These are phyloP conservation scores for Cadophora gregata DNA, from an alignment of 2,329 filamentous ascomycete genomes.

Conservation along the genomic window DNA sequence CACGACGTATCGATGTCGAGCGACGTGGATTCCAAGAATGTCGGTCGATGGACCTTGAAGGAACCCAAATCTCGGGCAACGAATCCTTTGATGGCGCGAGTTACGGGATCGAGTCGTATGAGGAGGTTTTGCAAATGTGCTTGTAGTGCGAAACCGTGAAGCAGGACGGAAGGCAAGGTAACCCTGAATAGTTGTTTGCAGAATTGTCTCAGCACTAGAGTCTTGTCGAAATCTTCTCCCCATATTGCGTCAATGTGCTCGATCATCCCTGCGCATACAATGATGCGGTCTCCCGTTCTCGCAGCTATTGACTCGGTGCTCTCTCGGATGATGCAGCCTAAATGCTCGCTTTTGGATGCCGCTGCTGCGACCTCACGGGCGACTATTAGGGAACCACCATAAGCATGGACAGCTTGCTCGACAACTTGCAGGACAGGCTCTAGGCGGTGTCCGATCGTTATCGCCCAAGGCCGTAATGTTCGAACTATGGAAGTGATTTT, in stretches of 20 bases:
- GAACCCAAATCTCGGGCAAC: conserved; percentile 9
- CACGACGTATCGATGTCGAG: neutral
- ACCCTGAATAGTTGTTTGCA: neutral
- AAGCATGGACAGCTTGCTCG: neutral
- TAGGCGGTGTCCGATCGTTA: neutral
- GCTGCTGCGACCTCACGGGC: neutral
- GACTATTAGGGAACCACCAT: neutral
- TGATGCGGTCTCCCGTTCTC: neutral
- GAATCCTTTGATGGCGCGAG: conserved; percentile 6
- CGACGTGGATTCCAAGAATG: neutral
- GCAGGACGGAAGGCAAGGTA: neutral
- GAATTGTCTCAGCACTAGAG: neutral
- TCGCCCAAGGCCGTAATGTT: conserved; percentile 3
- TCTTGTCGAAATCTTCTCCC: neutral
- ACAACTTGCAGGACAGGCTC: neutral
- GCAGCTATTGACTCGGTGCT: conserved; percentile 2
- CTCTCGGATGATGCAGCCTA: conserved; percentile 2
- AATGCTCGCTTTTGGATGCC: neutral
- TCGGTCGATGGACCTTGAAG: neutral
- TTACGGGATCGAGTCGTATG: neutral
- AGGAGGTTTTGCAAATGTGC: conserved; percentile 12
- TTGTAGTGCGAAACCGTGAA: conserved; percentile 1
- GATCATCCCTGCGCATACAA: neutral
- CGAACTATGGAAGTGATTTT: neutral
- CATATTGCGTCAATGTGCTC: neutral